Evolutionary conservation across 1,284 basidiomycete genomes (phyloP).

Genomic region (Trichosporon sp.): DNA sequence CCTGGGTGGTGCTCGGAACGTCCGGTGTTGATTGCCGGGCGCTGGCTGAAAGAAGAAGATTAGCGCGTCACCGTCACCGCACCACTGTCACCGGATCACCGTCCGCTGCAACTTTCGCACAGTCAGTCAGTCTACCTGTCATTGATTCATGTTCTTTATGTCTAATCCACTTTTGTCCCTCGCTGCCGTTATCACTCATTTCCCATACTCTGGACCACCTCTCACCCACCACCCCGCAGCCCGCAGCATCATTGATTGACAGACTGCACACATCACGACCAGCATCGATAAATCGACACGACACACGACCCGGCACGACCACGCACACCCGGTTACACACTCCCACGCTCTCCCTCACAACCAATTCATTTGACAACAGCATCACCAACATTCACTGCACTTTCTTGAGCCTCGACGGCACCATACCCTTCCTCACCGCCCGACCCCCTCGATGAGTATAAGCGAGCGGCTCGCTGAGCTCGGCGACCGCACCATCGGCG

Average conservation of each 20-base stretch:
- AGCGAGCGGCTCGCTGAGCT: background rate
- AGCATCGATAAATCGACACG: background rate
- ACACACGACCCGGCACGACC: background rate
- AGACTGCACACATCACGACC: background rate
- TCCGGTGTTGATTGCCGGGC: background rate
- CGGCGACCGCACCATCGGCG: constrained; percentile 1
- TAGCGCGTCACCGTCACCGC: no score
- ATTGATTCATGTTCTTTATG: no score
- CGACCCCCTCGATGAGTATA: background rate
- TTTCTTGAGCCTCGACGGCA: background rate
- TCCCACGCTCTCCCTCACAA: background rate
- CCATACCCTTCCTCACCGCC: background rate
- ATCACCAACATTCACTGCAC: background rate
- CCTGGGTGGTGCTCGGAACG: background rate
- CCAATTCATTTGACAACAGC: background rate
- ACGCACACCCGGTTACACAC: no score
- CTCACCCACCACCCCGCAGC: no score
- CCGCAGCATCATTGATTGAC: background rate
- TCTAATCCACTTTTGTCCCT: background rate
- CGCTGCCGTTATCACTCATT: background rate
- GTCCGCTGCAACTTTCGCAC: background rate
- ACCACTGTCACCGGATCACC: no score
- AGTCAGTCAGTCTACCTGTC: no score
- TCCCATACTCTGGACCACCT: background rate
- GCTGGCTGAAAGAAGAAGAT: background rate